Base-by-base conservation (phyloP, 2,329 filamentous ascomycete species). In the Kalmusia sp. region DNA sequence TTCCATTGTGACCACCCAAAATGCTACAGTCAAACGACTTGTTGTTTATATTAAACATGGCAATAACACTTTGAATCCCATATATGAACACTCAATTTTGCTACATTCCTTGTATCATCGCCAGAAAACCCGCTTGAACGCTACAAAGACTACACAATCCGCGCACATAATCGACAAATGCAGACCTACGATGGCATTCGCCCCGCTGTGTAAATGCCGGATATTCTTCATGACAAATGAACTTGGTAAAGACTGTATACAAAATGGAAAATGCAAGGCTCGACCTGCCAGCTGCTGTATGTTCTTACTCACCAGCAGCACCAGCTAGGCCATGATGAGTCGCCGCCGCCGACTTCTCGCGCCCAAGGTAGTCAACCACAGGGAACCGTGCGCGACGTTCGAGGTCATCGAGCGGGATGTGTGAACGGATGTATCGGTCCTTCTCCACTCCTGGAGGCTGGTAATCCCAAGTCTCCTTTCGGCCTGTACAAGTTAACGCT, bases 381-480 rank as follows among this genome's bases (percentile, higher is more conserved):
- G 91, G 91, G 76, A 81, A 95, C 37, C 91, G 83, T 34, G 91
- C 90, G 56, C 84, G 84, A 51, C 89, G 84, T 79, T 95, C 91
- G 6, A 95, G 80, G 51, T 92, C 89, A 68, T 95, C 91, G 1
- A 95, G 84, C 15, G 90, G 87, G 64, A 92, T 88, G 69, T 90
- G 88, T 28, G 88, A 91, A 51, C 93, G 90, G 65, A 97, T 96
- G 75, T 77, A 87, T 81, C 88, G 89, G 61, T 85, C 80, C 41
- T 82, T 79, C 22, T 87, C 89, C 66, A 91, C 85, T 61, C 90
- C 86, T 3, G 82, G 77, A 0, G 92, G 92, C 76, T 93, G 84
- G 76, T 89, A 90, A 75, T 97, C 93, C 93, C 93, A 97, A 70
- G 87, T 84, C 33, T 90, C 89, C 46, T 64, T 63, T 14, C 63